Evolutionary conservation across 1,284 basidiomycete genomes (phyloP), one percentile per base, ranked within the genome.

Genomic region (Chondrostereum purpureum): DNA sequence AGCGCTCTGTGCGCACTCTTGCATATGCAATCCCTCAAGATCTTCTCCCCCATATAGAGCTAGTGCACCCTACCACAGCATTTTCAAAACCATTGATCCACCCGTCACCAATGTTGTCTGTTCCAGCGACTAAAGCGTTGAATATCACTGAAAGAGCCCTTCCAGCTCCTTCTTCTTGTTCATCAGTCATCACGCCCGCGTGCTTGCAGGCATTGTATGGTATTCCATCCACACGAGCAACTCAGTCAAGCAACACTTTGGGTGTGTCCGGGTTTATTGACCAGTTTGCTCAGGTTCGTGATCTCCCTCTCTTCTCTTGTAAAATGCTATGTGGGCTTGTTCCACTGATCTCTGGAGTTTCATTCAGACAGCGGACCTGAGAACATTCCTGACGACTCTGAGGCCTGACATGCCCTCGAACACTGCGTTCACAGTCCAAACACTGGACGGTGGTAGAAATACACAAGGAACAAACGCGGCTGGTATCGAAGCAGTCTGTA

Each of bases 401-500:
- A 45, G 59, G 11, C 44, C 52, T 0, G 59, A 61, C 41, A 47
- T 60, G 16, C 11, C 44, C 10, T 37, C 51, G 4, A 42, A 46
- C 16, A 57, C 53, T 24, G 45, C 54, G 2, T 62, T 62, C 34
- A 45, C 51, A 2, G 22, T 56, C 10, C 44, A 57, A 44, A 53
- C 52, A 13, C 16, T 60, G 8, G 61, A 61, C 42, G 61, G 60
- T 17, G 62, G 62, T 27, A 5, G 8, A 8, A 59, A 62, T 46
- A 21, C 53, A 4, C 60, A 62, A 50, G 46, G 41, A 19, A 16
- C 35, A 20, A 19, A 19, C 6, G 21, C 51, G 2, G 58, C 58
- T 18, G 61, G 61, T 21, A 40, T 55, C 19, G 60, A 64, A 52
- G 62, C 61, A 10, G 58, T 58, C 43, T 14, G 54, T 47, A 11